phyloP scores from a whole-genome alignment of 1,284 basidiomycete species.

The Laetiporus sulphureus region DNA sequence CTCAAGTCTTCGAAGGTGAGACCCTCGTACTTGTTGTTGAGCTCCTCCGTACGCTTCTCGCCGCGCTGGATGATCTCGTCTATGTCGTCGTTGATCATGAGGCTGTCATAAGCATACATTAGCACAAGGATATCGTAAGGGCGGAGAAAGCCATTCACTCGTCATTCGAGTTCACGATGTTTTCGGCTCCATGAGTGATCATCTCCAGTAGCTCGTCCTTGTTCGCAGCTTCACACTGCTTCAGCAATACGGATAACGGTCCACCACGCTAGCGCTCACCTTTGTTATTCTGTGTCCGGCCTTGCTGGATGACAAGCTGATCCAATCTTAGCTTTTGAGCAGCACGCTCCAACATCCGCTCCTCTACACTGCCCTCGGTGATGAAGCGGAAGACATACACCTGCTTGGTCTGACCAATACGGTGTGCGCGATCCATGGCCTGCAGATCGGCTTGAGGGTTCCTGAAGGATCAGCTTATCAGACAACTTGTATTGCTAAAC shows the following conservation, averaged over 20 bases:
- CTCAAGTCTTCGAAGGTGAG: constrained; percentile 93
- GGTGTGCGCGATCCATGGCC: constrained; percentile 98
- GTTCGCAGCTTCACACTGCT: constrained; percentile 58
- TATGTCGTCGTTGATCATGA: constrained; percentile 88
- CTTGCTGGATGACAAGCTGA: constrained; percentile 98
- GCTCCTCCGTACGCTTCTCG: constrained; percentile 84
- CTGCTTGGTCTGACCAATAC: constrained; percentile 98
- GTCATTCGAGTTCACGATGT: constrained; percentile 81
- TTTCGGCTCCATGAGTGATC: constrained; percentile 97
- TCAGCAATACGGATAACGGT: background rate
- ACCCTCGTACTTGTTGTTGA: constrained; percentile 91
- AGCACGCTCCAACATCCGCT: constrained; percentile 93
- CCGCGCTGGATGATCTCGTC: constrained; percentile 91
- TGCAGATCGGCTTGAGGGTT: constrained; percentile 99
- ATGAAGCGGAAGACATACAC: constrained; percentile 98
- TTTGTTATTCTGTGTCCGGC: constrained; percentile 69
- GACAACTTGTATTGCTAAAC: constrained; percentile 2
- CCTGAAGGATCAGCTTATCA: constrained; percentile 34
- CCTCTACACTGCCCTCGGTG: constrained; percentile 95
- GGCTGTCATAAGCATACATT: constrained; percentile 32
- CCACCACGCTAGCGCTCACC: constrained; percentile 28
- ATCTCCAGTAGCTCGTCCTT: constrained; percentile 98
- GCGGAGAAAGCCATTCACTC: constrained; percentile 37
- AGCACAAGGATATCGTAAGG: background rate
- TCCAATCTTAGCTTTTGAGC: constrained; percentile 96